These are phyloP conservation scores for Potentilla sterilis DNA, from an alignment of 306 rosid genomes.

Conservation along the genomic window DNA sequence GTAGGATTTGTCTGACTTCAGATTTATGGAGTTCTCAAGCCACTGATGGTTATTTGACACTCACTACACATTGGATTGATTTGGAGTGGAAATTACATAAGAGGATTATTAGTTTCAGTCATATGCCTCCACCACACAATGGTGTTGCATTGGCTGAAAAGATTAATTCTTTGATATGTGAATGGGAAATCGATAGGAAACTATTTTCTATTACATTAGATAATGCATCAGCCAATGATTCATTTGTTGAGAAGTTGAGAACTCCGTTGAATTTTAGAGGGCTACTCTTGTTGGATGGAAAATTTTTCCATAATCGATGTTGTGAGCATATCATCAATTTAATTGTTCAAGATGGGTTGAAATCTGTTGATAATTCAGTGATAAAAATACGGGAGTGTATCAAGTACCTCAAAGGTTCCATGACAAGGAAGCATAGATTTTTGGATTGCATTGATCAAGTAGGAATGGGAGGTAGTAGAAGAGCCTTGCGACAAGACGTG, in stretches of 20 bases:
- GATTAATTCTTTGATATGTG: not conserved
- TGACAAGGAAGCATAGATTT: not conserved
- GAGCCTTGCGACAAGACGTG: not conserved
- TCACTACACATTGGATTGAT: not conserved
- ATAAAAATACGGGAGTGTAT: not conserved
- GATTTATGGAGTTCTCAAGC: not conserved
- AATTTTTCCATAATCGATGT: not conserved
- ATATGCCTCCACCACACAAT: not conserved
- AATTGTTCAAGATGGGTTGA: conserved; percentile 5
- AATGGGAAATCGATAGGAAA: not conserved
- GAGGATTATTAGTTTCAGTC: not conserved
- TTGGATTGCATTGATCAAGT: not conserved
- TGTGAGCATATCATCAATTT: conserved; percentile 9
- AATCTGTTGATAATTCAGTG: not conserved
- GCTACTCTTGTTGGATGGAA: not conserved
- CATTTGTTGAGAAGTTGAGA: not conserved
- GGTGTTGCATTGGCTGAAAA: not conserved
- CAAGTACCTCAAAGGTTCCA: not conserved
- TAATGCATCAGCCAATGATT: not conserved
- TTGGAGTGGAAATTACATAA: not conserved
- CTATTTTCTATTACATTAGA: conserved; percentile 2
- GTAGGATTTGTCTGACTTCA: not conserved
- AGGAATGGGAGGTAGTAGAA: not conserved
- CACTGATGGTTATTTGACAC: not conserved
- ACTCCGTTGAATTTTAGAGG: not conserved